phyloP scores from a whole-genome alignment of 164 flowering plant genomes.

The Vitis vinifera region ASM3070453v1 NC_081822.1:5901001-5901500 shows the following conservation, averaged over 20 bases:
- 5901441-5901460: slow-evolving; percentile 55
- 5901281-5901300: slow-evolving; percentile 60
- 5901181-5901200: no score
- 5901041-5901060: no score
- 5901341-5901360: slow-evolving; percentile 34
- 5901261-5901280: slow-evolving; percentile 31
- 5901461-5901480: slow-evolving; percentile 85
- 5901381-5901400: slow-evolving; percentile 36
- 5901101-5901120: no score
- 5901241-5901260: slow-evolving; percentile 2
- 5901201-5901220: no score
- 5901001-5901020: no score
- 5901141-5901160: no score
- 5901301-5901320: slow-evolving; percentile 65
- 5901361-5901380: slow-evolving; percentile 45
- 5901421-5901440: not conserved
- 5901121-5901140: no score
- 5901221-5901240: not conserved
- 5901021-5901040: no score
- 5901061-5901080: no score
- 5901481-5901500: slow-evolving; percentile 57
- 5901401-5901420: not conserved
- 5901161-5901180: no score
- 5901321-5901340: slow-evolving; percentile 24
- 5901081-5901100: no score